Conservation (phyloP, 148 eudicot genomes). For the Diospyros lotus region DNA sequence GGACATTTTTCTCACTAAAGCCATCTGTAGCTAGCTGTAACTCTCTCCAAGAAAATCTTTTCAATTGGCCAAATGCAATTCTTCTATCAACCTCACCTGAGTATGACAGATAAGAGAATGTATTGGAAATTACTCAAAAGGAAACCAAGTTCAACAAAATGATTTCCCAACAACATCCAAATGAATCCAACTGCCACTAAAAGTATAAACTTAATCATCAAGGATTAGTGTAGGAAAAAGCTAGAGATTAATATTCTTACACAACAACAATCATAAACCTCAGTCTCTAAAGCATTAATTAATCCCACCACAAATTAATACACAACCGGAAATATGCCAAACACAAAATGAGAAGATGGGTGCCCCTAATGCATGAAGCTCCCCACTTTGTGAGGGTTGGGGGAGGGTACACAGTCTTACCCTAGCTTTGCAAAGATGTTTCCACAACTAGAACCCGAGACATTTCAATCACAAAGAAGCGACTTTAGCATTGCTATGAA, state of each 20-base stretch:
- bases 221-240: not conserved
- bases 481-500: too few relatives aligned
- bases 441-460: too few relatives aligned
- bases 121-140: not conserved
- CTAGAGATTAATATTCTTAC: not conserved
- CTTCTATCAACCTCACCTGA: conserved; percentile 91
- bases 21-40: conserved; percentile 91
- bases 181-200: too few relatives aligned
- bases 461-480: too few relatives aligned
- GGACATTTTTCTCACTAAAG: conserved; percentile 86
- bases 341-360: not conserved
- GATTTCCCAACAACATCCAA: too few relatives aligned
- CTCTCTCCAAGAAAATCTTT: conserved; percentile 88
- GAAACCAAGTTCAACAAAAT: not conserved
- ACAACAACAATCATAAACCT: not conserved
- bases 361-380: too few relatives aligned
- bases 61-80: conserved; percentile 90
- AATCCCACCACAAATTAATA: not conserved
- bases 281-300: not conserved
- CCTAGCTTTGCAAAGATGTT: too few relatives aligned
- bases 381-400: too few relatives aligned
- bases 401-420: too few relatives aligned
- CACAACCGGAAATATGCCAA: not conserved
- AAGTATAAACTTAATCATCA: too few relatives aligned
- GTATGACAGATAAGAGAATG: conserved; percentile 9